A percentile compares a stretch with the other conserved stretches of the same genome.
These are phyloP conservation scores for Penicillium frequentans DNA, from an alignment of 2,329 filamentous ascomycete genomes.

Conservation along the genomic window DNA sequence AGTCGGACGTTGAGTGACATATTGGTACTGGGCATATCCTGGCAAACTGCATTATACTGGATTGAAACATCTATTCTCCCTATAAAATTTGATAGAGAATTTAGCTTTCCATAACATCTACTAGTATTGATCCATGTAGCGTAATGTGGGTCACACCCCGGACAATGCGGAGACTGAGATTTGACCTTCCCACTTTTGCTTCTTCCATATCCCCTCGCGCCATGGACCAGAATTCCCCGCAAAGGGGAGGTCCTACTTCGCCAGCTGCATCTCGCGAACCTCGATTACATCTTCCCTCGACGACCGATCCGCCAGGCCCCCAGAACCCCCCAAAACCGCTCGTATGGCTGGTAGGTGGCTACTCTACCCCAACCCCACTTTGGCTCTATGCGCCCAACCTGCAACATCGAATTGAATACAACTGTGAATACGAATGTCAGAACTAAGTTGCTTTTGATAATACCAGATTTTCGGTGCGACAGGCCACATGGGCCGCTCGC, in stretches of 20 bases:
- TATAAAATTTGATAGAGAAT: not conserved
- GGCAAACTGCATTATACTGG: not conserved
- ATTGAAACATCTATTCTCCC: not conserved
- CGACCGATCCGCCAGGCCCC: slow-evolving; percentile 79
- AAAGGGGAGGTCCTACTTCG: slow-evolving; percentile 25
- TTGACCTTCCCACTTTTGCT: slow-evolving; percentile 1
- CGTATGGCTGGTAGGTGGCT: slow-evolving; percentile 78
- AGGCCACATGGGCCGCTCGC: slow-evolving; percentile 91
- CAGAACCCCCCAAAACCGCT: slow-evolving; percentile 70
- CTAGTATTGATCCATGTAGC: not conserved
- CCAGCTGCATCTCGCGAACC: slow-evolving; percentile 35
- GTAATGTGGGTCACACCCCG: slow-evolving; percentile 15
- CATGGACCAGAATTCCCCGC: slow-evolving; percentile 31
- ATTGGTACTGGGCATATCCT: slow-evolving; percentile 5
- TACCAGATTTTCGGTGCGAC: slow-evolving; percentile 85
- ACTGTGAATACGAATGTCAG: not conserved
- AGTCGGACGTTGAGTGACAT: slow-evolving; percentile 49
- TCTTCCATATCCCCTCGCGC: slow-evolving; percentile 1
- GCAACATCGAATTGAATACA: not conserved
- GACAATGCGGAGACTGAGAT: slow-evolving; percentile 28
- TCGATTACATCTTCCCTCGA: slow-evolving; percentile 68
- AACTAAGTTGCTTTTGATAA: slow-evolving; percentile 9
- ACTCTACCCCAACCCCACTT: slow-evolving; percentile 3
- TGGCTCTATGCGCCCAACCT: not conserved
- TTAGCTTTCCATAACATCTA: not conserved